Base-by-base conservation (phyloP, 2,329 filamentous ascomycete species). In the Colletotrichum navitas region DNA sequence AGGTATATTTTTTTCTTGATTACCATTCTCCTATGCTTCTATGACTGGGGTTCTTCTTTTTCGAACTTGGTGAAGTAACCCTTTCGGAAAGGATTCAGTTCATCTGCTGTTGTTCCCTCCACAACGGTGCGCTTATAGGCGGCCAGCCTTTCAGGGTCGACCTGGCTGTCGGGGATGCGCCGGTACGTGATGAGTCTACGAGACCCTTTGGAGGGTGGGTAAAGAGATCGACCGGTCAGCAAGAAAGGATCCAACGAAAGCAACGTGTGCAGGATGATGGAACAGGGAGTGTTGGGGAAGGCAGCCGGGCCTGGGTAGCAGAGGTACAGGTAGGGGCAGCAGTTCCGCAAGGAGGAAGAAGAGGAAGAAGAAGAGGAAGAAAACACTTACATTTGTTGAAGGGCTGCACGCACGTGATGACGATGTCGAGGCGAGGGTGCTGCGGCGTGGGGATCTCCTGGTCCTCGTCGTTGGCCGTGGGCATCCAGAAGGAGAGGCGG, bases 401-500 rank as follows among this genome's bases (percentile, higher is more conserved):
- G 0, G 88, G 86, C 79, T 99, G 96, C 8, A 93, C 90, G 78
- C 94, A 97, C 39, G 94, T 88, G 54, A 88, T 90, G 26, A 94
- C 87, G 32, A 95, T 83, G 76, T 92, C 88, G 18, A 99, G 83
- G 68, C 88, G 89, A 0, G 93, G 92, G 79, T 98, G 94, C 26
- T 86, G 87, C 0, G 95, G 95, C 18, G 95, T 87, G 0, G 89
- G 85, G 29, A 97, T 89, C 78, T 95, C 93, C 69, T 92, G 88
- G 59, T 94, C 88, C 75, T 94, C 89, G 72, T 93, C 91, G 78
- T 94, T 94, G 36, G 94, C 92, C 0, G 94, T 97, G 0, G 96
- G 96, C 93, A 98, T 97, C 96, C 96, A 99, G 85, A 99, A 97
- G 10, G 93, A 93, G 12, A 99, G 80, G 36, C 96, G 87, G 0